A percentile compares a stretch with the other conserved stretches of the same genome.
Evolutionary conservation across 345 rosid genomes (phyloP).

Genomic region (Garcia nutans): DNA sequence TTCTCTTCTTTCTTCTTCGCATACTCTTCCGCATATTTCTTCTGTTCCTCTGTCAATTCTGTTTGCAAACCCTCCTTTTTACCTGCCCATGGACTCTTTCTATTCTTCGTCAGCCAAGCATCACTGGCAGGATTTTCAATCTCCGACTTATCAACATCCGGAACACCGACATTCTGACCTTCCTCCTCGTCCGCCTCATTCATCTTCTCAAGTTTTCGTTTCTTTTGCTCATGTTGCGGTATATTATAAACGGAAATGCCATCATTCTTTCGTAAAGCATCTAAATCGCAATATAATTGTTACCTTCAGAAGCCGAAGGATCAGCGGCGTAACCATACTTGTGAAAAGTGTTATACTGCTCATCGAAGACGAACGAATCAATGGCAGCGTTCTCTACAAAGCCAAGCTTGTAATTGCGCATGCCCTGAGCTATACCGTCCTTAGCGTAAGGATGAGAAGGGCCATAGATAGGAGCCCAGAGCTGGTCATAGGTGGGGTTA

Average conservation of each 20-base stretch:
- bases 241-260: constrained; percentile 76
- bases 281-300: constrained; percentile 69
- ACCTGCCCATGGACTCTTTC: constrained; percentile 95
- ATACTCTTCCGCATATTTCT: constrained; percentile 92
- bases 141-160: constrained; percentile 43
- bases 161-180: constrained; percentile 21
- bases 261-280: constrained; percentile 56
- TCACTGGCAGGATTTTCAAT: constrained; percentile 80
- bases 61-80: constrained; percentile 78
- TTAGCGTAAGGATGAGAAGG: constrained; percentile 93
- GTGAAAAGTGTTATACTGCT: constrained; percentile 89
- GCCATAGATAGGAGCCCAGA: constrained; percentile 85
- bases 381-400: constrained; percentile 91
- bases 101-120: constrained; percentile 73
- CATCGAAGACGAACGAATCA: constrained; percentile 80
- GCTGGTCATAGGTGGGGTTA: constrained; percentile 88
- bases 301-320: constrained; percentile 61
- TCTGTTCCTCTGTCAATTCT: constrained; percentile 93
- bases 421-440: constrained; percentile 92
- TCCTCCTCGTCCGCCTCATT: constrained; percentile 43
- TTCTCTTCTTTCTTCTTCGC: constrained; percentile 94
- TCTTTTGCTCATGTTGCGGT: constrained; percentile 82
- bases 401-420: constrained; percentile 97
- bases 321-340: constrained; percentile 85
- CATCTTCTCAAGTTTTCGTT: constrained; percentile 61